Conservation (phyloP, 768 basidiomycete species). For the Mycena albidolilacea region DNA sequence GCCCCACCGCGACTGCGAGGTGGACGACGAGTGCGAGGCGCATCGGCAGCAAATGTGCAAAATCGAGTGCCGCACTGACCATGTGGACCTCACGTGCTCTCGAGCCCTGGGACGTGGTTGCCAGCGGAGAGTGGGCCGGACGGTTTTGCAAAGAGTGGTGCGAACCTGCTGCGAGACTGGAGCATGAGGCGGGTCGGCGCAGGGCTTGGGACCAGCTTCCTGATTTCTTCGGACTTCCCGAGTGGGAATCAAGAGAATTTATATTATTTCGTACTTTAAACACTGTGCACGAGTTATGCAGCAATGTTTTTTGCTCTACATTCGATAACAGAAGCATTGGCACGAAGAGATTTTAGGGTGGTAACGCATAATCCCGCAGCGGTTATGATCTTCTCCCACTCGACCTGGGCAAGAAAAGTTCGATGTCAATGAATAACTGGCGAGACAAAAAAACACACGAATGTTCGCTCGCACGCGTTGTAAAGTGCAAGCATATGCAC, state of each 20-base stretch:
- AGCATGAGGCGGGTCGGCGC: neutral
- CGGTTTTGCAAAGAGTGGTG: slow-evolving; percentile 17
- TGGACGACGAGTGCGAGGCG: neutral
- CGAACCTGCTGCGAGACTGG: neutral
- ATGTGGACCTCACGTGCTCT: slow-evolving; percentile 13
- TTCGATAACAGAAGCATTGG: neutral
- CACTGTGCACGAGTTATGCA: neutral
- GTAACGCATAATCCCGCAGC: neutral
- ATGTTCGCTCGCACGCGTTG: neutral
- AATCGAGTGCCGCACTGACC: neutral
- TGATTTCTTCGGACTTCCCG: slow-evolving; percentile 9
- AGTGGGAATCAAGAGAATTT: slow-evolving; percentile 3
- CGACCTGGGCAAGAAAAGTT: neutral
- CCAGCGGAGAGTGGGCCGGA: slow-evolving; percentile 1
- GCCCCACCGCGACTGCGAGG: neutral
- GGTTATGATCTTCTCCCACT: neutral
- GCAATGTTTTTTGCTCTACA: neutral
- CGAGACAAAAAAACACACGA: neutral
- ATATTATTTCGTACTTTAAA: too few species aligned
- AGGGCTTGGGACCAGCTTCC: slow-evolving; percentile 11
- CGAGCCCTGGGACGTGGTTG: slow-evolving; percentile 1
- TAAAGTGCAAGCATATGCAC: neutral
- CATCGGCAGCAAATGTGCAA: neutral
- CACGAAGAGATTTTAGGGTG: neutral
- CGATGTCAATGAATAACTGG: too few species aligned